A percentile compares a stretch with the other conserved stretches of the same genome.
These are phyloP conservation scores for Myxozyma mucilagina DNA, from an alignment of 805 yeast genomes.

Conservation along the genomic window DNA sequence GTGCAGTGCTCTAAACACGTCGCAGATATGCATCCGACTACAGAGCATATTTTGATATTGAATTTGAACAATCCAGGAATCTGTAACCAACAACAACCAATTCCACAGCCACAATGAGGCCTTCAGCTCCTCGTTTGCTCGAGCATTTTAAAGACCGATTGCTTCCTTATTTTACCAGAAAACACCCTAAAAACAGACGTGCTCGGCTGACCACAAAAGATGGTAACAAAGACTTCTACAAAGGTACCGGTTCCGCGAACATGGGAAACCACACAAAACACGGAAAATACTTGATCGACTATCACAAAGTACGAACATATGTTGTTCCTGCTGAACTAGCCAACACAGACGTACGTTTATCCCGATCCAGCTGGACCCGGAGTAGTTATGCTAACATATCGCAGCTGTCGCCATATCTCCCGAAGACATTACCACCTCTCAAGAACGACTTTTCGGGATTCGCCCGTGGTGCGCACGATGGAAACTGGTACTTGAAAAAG, in stretches of 20 bases:
- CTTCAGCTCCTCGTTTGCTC: not conserved
- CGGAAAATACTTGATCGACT: constrained; percentile 77
- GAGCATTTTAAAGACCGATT: constrained; percentile 20
- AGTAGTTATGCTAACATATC: not conserved
- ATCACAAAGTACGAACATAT: constrained; percentile 85
- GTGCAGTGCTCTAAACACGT: not conserved
- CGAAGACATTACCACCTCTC: constrained; percentile 69
- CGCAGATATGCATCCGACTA: not conserved
- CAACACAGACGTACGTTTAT: constrained; percentile 32
- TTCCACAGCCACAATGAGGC: constrained; percentile 10
- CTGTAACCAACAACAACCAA: no score
- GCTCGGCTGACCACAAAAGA: constrained; percentile 83
- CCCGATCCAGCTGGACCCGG: not conserved
- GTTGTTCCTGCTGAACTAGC: constrained; percentile 65
- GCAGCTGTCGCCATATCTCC: constrained; percentile 73
- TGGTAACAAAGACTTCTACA: constrained; percentile 91
- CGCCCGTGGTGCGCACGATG: constrained; percentile 68
- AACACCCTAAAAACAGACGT: constrained; percentile 18
- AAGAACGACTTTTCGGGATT: constrained; percentile 70
- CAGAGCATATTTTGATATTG: not conserved
- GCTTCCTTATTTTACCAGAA: constrained; percentile 1
- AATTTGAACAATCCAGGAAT: not conserved
- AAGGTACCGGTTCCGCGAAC: constrained; percentile 96
- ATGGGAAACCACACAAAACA: constrained; percentile 74
- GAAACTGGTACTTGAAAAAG: constrained; percentile 69